Base-by-base conservation (phyloP, 192 early-diverging fungal species). In the Phycomyces nitens region DNA sequence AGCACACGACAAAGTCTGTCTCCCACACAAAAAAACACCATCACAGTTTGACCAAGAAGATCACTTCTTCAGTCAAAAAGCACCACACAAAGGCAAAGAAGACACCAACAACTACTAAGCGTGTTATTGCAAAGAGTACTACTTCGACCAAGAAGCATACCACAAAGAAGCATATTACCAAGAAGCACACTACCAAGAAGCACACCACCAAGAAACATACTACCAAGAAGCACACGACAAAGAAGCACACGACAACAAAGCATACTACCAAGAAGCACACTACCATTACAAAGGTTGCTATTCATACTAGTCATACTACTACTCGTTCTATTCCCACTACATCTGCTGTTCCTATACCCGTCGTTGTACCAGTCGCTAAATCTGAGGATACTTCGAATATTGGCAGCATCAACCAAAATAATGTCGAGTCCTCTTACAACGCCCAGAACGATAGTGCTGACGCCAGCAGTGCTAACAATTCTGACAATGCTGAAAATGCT, bases 151-250 rank as follows among this genome's bases (percentile, higher is more conserved):
- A 61, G 44, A 61, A 50, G 3, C 15, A 47, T 24, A 29, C 8
- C 15, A 61, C 59, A 20, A 61, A 51, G 38, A 61, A 61, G 20
- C 18, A 34, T 9, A 38, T 22, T 14, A 24, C 47, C 29, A 34
- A 34, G 29, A 34, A 34, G 7, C 18, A 22, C 29, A 55, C 53
- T 55, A 55, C 53, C 29, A 24, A 24, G 14, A 34, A 26, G 34
- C 55, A 39, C 29, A 15, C 55, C 20, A 43, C 41, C 24, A 18
- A 52, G 52, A 62, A 38, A 55, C 29, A 26, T 50, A 59, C 58
- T 15, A 59, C 43, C 23, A 54, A 54, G 53, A 43, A 40, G 8
- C 18, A 29, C 26, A 22, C 51, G 12, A 63, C 20, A 0, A 27
- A 41, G 22, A 62, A 53, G 38, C 50, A n/a, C 8, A 52, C 60